phyloP scores from a whole-genome alignment of 306 rosid genomes.

The Begonia masoniana region DNA sequence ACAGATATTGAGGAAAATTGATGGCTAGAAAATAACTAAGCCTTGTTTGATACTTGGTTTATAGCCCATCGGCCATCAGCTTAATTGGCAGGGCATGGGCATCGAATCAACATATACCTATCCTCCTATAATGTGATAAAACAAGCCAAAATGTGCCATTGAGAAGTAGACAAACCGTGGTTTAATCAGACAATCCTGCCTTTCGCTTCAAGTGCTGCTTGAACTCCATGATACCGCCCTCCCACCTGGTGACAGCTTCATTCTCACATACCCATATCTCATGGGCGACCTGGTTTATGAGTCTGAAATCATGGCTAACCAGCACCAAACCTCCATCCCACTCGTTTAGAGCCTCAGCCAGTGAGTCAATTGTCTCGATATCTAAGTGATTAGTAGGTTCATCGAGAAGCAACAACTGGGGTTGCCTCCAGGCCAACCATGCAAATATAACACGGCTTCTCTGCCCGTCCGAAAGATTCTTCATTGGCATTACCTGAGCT shows the following conservation, averaged over 20 bases:
- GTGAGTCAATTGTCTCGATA: constrained; percentile 86
- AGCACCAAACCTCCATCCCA: constrained; percentile 99
- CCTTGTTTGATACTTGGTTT: constrained; percentile 6
- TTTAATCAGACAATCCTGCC: constrained; percentile 63
- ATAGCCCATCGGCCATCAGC: constrained; percentile 6
- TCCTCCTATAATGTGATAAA: not conserved
- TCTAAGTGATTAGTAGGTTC: constrained; percentile 98
- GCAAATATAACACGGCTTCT: constrained; percentile 91
- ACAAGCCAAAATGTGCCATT: constrained; percentile 6
- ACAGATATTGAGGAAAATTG: constrained; percentile 1
- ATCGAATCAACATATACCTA: constrained; percentile 4
- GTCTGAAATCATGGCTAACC: constrained; percentile 97
- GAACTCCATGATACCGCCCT: constrained; percentile 87
- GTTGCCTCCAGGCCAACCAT: constrained; percentile 93
- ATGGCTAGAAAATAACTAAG: constrained; percentile 25
- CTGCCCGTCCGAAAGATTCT: constrained; percentile 93
- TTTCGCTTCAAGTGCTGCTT: constrained; percentile 66
- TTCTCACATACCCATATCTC: constrained; percentile 98
- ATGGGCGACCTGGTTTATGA: constrained; percentile 90
- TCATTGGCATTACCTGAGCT: constrained; percentile 97
- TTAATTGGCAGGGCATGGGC: constrained; percentile 3
- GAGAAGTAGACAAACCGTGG: not conserved
- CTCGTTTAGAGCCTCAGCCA: constrained; percentile 95
- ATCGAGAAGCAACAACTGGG: constrained; percentile 76
- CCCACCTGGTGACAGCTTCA: constrained; percentile 79